Evolutionary conservation across 2,329 filamentous ascomycete genomes (phyloP).

Genomic region (Botryotinia convoluta): DNA sequence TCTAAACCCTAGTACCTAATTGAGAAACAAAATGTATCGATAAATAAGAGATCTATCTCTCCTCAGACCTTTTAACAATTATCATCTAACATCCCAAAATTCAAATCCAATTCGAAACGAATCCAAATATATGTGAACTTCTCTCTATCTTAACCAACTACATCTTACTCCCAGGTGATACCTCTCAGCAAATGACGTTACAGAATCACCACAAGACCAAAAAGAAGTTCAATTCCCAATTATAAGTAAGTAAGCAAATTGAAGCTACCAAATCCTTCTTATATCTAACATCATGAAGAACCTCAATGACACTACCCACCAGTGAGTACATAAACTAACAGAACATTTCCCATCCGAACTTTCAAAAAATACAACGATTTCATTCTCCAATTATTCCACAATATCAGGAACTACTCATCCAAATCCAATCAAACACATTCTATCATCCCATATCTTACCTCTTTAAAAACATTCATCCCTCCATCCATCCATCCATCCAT

Average conservation of each 20-base stretch:
- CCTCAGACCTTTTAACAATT: neutral
- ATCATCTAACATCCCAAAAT: neutral
- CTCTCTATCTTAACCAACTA: neutral
- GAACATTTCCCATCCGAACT: neutral
- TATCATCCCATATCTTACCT: too few species aligned
- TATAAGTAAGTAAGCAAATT: neutral
- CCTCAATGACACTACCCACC: neutral
- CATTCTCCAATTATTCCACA: neutral
- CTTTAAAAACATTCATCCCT: too few species aligned
- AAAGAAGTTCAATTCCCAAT: neutral
- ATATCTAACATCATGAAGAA: neutral
- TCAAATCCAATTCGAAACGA: neutral
- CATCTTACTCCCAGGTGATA: neutral
- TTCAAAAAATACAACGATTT: fast-evolving
- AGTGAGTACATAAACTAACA: neutral
- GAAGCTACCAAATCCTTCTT: neutral
- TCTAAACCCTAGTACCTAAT: too few species aligned
- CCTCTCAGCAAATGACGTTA: fast-evolving
- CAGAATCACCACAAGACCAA: neutral
- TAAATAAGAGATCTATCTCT: neutral
- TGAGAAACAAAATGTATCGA: neutral
- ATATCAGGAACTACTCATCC: too few species aligned
- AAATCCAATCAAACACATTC: too few species aligned
- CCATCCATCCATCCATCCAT: too few species aligned
- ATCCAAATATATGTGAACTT: neutral